Evolutionary conservation across 176 grass and related monocot species (phyloP).

Genomic region (Bromus sterilis): DNA sequence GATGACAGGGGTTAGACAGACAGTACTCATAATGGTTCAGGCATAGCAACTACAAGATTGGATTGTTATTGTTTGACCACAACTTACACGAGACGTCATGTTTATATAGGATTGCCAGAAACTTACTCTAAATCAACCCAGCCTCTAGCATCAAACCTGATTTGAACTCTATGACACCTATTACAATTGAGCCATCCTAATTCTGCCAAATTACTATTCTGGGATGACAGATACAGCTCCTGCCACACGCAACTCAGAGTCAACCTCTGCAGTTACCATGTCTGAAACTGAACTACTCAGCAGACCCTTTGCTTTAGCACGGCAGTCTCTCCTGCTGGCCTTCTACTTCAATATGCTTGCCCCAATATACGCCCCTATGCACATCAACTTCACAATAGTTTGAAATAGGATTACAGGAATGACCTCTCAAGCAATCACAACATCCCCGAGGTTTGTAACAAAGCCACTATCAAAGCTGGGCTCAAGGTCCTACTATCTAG

Average conservation of each 20-base stretch:
- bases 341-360: not conserved
- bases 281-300: not conserved
- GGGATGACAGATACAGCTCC: not conserved
- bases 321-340: not conserved
- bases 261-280: not conserved
- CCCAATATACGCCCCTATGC: not conserved
- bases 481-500: not conserved
- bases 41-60: too few relatives aligned
- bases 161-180: not conserved
- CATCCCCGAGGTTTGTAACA: not conserved
- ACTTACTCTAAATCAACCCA: not conserved
- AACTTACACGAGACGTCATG: not conserved
- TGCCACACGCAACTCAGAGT: not conserved
- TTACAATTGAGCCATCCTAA: not conserved
- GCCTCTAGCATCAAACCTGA: not conserved
- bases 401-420: not conserved
- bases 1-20: not conserved
- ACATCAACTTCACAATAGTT: not conserved
- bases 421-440: not conserved
- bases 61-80: not conserved
- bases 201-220: not conserved
- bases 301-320: not conserved
- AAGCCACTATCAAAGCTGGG: not conserved
- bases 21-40: too few relatives aligned
- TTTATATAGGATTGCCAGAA: not conserved